Percentiles rank a stretch among this genome's conserved stretches.
Evolutionary conservation across 139 green algal genomes (phyloP).

Genomic region (Picochlorum sp.): DNA sequence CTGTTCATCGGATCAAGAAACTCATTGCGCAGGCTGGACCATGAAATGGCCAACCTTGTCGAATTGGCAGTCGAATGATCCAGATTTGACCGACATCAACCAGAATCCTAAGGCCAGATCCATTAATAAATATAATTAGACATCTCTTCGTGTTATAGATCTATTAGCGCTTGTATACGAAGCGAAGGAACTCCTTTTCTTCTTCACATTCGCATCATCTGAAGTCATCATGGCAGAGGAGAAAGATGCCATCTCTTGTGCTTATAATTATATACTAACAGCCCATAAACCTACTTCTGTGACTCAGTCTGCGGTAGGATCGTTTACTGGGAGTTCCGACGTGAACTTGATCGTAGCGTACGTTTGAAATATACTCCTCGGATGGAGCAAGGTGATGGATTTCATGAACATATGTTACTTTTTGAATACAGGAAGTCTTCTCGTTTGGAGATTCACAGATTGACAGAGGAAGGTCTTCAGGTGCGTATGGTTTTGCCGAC

Average conservation of each 20-base stretch:
- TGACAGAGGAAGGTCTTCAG: conserved; percentile 78
- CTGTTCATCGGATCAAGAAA: no score
- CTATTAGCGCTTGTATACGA: no score
- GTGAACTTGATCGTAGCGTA: conserved; percentile 89
- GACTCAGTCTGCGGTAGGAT: conserved; percentile 67
- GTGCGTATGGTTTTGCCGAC: conserved; percentile 29
- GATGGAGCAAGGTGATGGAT: background rate
- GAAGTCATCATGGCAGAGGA: no score
- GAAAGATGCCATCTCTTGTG: background rate
- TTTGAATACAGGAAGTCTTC: conserved; percentile 61
- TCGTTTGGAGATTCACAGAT: conserved; percentile 76
- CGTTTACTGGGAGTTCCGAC: conserved; percentile 72
- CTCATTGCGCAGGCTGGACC: no score
- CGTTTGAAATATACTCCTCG: conserved; percentile 8
- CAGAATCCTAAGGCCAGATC: no score
- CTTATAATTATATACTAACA: conserved; percentile 68
- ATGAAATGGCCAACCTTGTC: no score
- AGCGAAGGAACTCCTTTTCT: no score
- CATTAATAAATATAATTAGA: no score
- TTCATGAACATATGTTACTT: background rate
- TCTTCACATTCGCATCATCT: no score
- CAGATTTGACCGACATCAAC: no score
- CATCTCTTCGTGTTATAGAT: no score
- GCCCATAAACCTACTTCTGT: conserved; percentile 89
- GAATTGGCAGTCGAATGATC: no score